Percentiles rank a stretch among this genome's conserved stretches.
phyloP scores from a whole-genome alignment of 148 eudicot species.

The Arbutus unedo region DNA sequence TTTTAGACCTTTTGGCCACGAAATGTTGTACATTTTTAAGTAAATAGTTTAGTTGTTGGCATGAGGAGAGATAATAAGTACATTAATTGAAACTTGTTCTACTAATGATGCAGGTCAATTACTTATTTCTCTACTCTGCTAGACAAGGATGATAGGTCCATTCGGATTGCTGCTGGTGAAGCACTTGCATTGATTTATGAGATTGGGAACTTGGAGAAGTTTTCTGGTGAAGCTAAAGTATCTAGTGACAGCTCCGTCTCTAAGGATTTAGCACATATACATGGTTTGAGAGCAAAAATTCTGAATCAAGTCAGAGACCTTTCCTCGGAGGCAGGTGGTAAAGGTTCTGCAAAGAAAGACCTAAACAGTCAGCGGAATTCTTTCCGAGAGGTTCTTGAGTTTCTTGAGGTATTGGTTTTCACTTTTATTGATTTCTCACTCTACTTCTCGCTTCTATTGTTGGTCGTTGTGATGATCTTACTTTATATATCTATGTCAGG shows the following conservation, averaged over 20 bases:
- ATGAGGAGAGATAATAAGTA: not conserved
- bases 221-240: slow-evolving; percentile 38
- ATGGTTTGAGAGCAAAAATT: slow-evolving; percentile 55
- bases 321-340: slow-evolving; percentile 71
- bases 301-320: slow-evolving; percentile 65
- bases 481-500: slow-evolving; percentile 32
- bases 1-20: not conserved
- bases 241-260: slow-evolving; percentile 29
- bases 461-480: not conserved
- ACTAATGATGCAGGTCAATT: slow-evolving; percentile 52
- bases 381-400: slow-evolving; percentile 60
- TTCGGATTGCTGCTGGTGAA: slow-evolving; percentile 92
- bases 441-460: not conserved
- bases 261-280: slow-evolving; percentile 35
- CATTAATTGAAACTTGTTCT: not conserved
- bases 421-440: slow-evolving; percentile 2
- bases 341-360: slow-evolving; percentile 75
- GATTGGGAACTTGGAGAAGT: slow-evolving; percentile 59
- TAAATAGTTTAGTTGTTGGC: not conserved
- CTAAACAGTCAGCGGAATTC: slow-evolving; percentile 66
- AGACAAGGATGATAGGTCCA: slow-evolving; percentile 78
- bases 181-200: slow-evolving; percentile 85
- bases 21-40: not conserved
- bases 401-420: slow-evolving; percentile 57
- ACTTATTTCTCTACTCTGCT: slow-evolving; percentile 61